These are phyloP conservation scores for Elsinoe perseae DNA, from an alignment of 2,329 filamentous ascomycete genomes.

Conservation along the genomic window DNA sequence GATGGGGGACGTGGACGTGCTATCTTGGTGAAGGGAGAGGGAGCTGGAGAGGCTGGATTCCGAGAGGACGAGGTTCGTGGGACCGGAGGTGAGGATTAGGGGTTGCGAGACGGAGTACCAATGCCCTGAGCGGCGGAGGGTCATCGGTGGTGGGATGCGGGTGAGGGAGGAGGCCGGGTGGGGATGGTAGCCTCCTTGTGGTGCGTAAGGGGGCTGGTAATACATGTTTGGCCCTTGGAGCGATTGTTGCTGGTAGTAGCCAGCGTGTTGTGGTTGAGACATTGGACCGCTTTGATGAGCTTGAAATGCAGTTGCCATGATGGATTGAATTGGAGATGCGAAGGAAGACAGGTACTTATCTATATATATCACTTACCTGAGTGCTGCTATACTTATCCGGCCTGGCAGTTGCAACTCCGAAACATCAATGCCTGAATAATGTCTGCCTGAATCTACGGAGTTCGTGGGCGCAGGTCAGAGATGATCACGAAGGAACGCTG, in stretches of 20 bases:
- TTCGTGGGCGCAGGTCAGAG: background rate
- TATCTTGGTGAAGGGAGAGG: background rate
- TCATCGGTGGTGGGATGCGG: background rate
- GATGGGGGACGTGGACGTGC: background rate
- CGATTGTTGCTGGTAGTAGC: background rate
- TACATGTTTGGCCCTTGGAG: background rate
- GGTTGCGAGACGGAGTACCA: conserved; percentile 15
- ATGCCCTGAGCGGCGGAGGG: background rate
- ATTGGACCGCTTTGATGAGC: too few relatives aligned
- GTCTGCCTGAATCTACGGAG: too few relatives aligned
- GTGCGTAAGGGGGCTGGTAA: background rate
- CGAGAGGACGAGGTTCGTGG: conserved; percentile 21
- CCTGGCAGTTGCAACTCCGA: too few relatives aligned
- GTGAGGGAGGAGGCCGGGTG: background rate
- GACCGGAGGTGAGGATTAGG: conserved; percentile 16
- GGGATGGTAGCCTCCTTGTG: background rate
- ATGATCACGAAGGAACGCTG: background rate
- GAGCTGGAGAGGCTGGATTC: conserved; percentile 20
- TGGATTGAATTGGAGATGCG: background rate
- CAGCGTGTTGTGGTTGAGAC: background rate
- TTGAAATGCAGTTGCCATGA: background rate
- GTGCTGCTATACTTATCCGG: background rate
- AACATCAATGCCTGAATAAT: too few relatives aligned
- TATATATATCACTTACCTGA: background rate
- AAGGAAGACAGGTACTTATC: background rate